Conservation (phyloP, 108 stramenopile genomes). For the Nitzschia sp. region DNA sequence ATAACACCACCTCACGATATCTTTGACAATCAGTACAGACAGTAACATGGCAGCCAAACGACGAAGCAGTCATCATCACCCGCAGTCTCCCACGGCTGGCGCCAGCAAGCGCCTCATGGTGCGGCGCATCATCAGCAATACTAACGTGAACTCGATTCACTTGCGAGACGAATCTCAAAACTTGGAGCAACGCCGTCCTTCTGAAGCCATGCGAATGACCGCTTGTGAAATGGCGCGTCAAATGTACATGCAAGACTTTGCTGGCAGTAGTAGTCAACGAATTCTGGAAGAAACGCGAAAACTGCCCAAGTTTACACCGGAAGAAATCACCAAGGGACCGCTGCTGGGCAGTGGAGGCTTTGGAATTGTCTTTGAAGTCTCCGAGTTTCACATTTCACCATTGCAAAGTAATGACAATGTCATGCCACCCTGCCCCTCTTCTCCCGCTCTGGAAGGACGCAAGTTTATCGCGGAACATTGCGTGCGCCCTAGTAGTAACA, state of each 20-base stretch:
- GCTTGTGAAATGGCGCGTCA: neutral
- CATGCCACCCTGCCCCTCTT: neutral
- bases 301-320: constrained; percentile 5
- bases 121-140: too few relatives aligned
- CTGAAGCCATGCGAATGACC: neutral
- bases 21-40: too few relatives aligned
- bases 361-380: constrained; percentile 1
- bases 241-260: constrained; percentile 1
- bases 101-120: too few relatives aligned
- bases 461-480: constrained; percentile 1
- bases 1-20: too few relatives aligned
- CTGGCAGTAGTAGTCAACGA: neutral
- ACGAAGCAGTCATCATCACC: too few relatives aligned
- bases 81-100: too few relatives aligned
- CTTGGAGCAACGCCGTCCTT: neutral
- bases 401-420: neutral
- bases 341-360: constrained; percentile 22
- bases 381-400: neutral
- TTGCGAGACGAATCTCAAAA: too few relatives aligned
- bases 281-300: constrained; percentile 1
- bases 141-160: too few relatives aligned
- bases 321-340: constrained; percentile 6
- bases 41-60: too few relatives aligned
- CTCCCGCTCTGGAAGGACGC: neutral
- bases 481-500: neutral